Evolutionary conservation across 2,329 filamentous ascomycete genomes (phyloP).

Genomic region (Pestalotiopsis sp.): DNA sequence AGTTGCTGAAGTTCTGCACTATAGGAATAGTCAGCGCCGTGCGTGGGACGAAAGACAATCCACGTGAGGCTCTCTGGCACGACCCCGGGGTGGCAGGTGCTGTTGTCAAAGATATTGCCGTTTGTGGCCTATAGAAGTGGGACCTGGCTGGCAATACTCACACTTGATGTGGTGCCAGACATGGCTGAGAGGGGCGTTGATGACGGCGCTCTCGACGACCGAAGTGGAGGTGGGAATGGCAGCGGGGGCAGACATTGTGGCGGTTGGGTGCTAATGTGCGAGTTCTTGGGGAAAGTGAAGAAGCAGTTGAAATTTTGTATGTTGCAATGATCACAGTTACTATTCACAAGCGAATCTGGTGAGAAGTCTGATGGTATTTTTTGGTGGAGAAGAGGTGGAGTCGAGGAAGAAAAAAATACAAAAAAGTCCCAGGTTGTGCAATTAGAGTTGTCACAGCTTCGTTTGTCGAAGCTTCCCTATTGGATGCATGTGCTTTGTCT

Average conservation of each 20-base stretch:
- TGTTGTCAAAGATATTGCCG: not conserved
- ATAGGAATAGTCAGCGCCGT: not conserved
- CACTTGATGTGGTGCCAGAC: conserved; percentile 78
- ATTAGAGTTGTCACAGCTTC: not conserved
- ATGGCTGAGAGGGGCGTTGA: conserved; percentile 65
- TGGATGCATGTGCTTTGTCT: not conserved
- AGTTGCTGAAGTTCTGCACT: conserved; percentile 67
- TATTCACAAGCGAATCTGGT: not conserved
- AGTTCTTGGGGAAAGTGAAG: not conserved
- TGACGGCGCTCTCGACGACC: conserved; percentile 68
- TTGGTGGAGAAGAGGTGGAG: not conserved
- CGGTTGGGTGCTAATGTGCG: conserved; percentile 8
- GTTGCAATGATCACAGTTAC: not conserved
- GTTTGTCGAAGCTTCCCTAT: not conserved
- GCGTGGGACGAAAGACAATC: not conserved
- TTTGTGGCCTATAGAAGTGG: not conserved
- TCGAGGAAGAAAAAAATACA: not conserved
- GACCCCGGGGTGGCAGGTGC: not conserved
- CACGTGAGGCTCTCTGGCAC: not conserved
- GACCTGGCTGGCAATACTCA: conserved; percentile 20
- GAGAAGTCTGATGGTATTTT: not conserved
- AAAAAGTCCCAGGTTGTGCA: not conserved
- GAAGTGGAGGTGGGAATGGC: conserved; percentile 68
- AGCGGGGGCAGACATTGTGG: conserved; percentile 34
- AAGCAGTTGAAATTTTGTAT: not conserved